A percentile compares a stretch with the other conserved stretches of the same genome.
These are phyloP conservation scores for Actinidia polygama DNA, from an alignment of 179 eudicot genomes.

Conservation along the genomic window DNA sequence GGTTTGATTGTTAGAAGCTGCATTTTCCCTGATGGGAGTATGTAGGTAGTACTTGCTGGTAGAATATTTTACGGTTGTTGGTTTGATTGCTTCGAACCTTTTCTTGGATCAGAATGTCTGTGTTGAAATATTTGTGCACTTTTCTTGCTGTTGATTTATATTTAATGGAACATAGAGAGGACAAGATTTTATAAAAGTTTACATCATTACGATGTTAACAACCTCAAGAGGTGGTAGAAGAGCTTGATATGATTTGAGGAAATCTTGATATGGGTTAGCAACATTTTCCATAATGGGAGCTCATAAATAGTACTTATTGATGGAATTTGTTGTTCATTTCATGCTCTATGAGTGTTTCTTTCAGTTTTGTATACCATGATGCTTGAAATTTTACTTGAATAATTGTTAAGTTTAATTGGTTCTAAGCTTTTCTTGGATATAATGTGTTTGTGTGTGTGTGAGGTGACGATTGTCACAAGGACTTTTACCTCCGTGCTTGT, in stretches of 20 bases:
- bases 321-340: not conserved
- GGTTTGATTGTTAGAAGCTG: not conserved
- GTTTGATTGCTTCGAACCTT: not conserved
- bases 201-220: too few relatives aligned
- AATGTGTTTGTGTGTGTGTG: too few relatives aligned
- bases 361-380: too few relatives aligned
- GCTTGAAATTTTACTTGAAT: too few relatives aligned
- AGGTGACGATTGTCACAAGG: too few relatives aligned
- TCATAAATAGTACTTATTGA: constrained; percentile 51
- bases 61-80: not conserved
- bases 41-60: not conserved
- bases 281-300: constrained; percentile 69
- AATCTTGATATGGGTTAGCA: constrained; percentile 86
- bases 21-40: too few relatives aligned
- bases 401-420: too few relatives aligned
- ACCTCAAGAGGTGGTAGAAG: constrained; percentile 52
- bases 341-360: not conserved
- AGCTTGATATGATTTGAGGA: constrained; percentile 84
- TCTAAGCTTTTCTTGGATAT: too few relatives aligned
- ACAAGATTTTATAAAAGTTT: not conserved
- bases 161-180: not conserved
- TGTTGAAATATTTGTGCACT: not conserved
- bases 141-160: not conserved
- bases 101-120: not conserved
- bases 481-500: too few relatives aligned